Evolutionary conservation across 306 rosid species (phyloP).

Genomic region (Lotus japonicus): DNA sequence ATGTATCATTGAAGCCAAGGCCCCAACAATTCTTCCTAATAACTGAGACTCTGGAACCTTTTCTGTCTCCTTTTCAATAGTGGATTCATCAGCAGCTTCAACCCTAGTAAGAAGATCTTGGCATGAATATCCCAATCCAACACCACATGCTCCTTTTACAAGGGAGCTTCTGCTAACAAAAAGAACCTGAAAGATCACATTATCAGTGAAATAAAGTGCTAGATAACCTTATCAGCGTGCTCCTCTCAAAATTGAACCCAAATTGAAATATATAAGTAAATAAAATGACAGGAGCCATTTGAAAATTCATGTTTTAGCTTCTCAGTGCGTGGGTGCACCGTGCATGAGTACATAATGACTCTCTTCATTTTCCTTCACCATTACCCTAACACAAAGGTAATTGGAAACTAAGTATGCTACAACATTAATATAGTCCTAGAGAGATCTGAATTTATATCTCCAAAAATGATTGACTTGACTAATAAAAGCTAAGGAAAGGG

Average conservation of each 20-base stretch:
- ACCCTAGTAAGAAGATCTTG: slow-evolving; percentile 80
- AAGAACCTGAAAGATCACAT: slow-evolving; percentile 54
- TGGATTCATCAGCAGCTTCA: slow-evolving; percentile 47
- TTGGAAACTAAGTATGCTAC: background rate
- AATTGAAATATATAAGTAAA: background rate
- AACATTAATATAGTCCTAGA: background rate
- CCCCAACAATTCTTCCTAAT: slow-evolving; percentile 53
- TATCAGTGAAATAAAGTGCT: slow-evolving; percentile 12
- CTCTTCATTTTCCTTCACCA: background rate
- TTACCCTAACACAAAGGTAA: background rate
- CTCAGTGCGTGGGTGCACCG: background rate
- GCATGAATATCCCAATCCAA: slow-evolving; percentile 88
- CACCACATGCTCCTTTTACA: slow-evolving; percentile 93
- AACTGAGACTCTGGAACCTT: slow-evolving; percentile 53
- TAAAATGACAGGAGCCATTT: slow-evolving; percentile 12
- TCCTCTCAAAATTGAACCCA: slow-evolving; percentile 6
- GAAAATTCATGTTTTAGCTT: slow-evolving; percentile 4
- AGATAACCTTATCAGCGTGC: background rate
- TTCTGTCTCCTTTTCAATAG: slow-evolving; percentile 33
- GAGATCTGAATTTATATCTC: slow-evolving; percentile 9
- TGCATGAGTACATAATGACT: background rate
- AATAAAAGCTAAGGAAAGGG: slow-evolving; percentile 5
- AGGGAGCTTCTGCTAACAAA: slow-evolving; percentile 65
- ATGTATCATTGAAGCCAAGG: slow-evolving; percentile 45
- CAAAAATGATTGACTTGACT: background rate